Evolutionary conservation across 2,329 filamentous ascomycete genomes (phyloP), one percentile per base, ranked within the genome.

Genomic region (Rasamsonia emersonii): DNA sequence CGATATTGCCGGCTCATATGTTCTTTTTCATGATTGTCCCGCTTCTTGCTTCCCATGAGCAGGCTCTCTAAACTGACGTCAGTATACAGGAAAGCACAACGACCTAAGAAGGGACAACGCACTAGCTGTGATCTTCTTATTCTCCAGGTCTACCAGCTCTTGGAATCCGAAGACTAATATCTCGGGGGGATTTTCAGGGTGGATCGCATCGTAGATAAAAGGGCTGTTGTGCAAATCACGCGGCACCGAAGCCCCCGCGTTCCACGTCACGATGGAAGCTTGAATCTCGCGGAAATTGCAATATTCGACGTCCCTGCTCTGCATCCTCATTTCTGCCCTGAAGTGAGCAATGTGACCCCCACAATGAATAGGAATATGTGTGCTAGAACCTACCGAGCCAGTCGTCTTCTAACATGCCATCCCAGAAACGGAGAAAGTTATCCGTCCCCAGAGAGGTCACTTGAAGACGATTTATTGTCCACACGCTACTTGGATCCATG

Each of bases 1-100:
- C 91, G 83, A 57, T 98, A 98, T 52, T 95, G 88, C 45, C 93
- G 88, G 58, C 86, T 93, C 85, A 96, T 96, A 45, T 88, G 77
- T 56, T 95, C 86, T 1, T 81, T 77, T 8, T 80, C 77, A 18
- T 66, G 62, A 31, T 82, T 78, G 49, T 85, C 83, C 53, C 94
- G 93, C 58, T 91, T 91, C 46, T 82, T 85, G 46, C 67, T 70
- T 38, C 73, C 73, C 49, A 77, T 91, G 54, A 96, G 80, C 45
- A 96, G 78, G 34, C 84, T 86, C 62, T 91, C 73, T 77, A 47
- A 9, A 18, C 7, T 11, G 14, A 17, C 4, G 1, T 33, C 23
- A 38, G 18, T 23, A n/a, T 25, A 14, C 21, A 20, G 7, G 20
- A 18, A 10, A 24, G 17, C 9, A 8, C 6, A 3, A 27, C 14